Evolutionary conservation across 768 basidiomycete genomes (phyloP), one percentile per base, ranked within the genome.

Genomic region (Exsudoporus frostii): DNA sequence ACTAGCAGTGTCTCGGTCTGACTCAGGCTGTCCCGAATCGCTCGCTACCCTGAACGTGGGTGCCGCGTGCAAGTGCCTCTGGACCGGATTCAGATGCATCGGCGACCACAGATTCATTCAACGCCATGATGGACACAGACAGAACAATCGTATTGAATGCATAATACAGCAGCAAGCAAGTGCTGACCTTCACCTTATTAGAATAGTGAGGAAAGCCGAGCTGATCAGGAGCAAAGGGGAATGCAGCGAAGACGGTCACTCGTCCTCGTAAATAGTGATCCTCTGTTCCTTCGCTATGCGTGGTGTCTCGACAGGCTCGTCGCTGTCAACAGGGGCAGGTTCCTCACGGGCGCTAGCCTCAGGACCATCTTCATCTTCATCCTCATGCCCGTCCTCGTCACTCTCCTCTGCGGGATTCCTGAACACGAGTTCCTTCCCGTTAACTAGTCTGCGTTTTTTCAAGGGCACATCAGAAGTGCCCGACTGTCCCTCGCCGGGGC

Each of bases 381-480:
- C 76, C 40, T 69, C 74, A 42, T 67, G 71, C 43, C 68, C 79
- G 19, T 80, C 81, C 10, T 74, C 77, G 44, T 72, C 75, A 45
- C 65, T 73, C 50, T 76, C 80, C 51, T 82, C 81, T 8, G 78
- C 82, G 9, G 80, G 80, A 58, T 68, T 66, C 59, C 71, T 74
- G 65, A 85, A 84, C 33, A 78, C 72, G 17, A 95, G 69, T 62
- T 85, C 90, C 61, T 82, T 80, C 54, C 88, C 92, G 52, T 83
- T 89, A 0, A 94, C 84, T 29, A 96, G 71, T 57, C 92, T 79
- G 52, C 92, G 73, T 69, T 92, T 94, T 77, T 92, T 93, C 45
- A 86, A 61, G 1, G 84, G 84, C 13, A 70, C 74, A 30, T 75
- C 74, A 13, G 61, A 51, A 10, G 65, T 57, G 43, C 59, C 57